These are phyloP conservation scores for Fusarium floridanum DNA, from an alignment of 2,329 filamentous ascomycete species.

Conservation along the genomic window DNA sequence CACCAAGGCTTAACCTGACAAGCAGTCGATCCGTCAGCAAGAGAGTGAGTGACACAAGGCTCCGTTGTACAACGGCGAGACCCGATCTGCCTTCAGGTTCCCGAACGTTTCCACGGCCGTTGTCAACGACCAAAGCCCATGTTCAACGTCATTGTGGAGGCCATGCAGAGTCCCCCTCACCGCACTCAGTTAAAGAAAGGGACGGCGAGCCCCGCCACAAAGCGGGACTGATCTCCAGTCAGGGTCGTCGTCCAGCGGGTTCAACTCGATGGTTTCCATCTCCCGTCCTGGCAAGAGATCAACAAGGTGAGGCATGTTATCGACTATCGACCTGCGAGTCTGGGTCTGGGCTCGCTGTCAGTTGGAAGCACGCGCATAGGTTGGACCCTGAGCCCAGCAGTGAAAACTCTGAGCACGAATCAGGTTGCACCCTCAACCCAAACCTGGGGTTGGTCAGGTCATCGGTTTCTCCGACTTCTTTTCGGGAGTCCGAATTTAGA, in stretches of 20 bases:
- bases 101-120: neutral
- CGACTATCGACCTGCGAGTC: neutral
- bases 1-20: conserved; percentile 5
- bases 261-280: conserved; percentile 24
- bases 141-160: conserved; percentile 44
- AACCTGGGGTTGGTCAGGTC: conserved; percentile 17
- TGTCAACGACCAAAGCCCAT: conserved; percentile 15
- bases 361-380: neutral
- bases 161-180: conserved; percentile 18
- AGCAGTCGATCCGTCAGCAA: conserved; percentile 18
- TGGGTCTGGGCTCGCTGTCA: neutral
- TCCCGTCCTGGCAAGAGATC: conserved; percentile 8
- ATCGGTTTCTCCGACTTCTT: conserved; percentile 36
- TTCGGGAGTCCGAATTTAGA: conserved; percentile 26
- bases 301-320: conserved; percentile 1
- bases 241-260: conserved; percentile 32
- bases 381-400: conserved; percentile 3
- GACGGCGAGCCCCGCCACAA: conserved; percentile 40
- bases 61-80: conserved; percentile 6
- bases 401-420: conserved; percentile 5
- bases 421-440: neutral
- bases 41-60: conserved; percentile 1
- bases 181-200: conserved; percentile 30
- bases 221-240: conserved; percentile 42
- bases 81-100: neutral